Conservation (phyloP, 192 early-diverging fungal species). For the Gonapodya sp. region DNA sequence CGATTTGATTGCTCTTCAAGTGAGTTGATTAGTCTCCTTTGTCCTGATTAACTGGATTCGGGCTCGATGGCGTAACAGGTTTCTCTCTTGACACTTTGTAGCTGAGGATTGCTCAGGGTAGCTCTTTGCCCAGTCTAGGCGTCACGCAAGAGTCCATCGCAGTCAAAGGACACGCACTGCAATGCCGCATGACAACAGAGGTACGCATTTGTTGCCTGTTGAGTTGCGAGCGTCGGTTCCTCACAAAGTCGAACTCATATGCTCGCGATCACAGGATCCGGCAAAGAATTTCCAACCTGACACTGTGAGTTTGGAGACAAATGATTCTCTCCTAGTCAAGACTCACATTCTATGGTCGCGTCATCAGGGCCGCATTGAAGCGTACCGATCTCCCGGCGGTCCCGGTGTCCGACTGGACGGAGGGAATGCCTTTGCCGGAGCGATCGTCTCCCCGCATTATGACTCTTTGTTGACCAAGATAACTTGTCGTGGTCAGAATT, state of each 20-base stretch:
- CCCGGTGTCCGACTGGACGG: slow-evolving; percentile 80
- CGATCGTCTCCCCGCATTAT: slow-evolving; percentile 89
- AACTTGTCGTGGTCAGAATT: slow-evolving; percentile 77
- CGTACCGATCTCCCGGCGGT: slow-evolving; percentile 84
- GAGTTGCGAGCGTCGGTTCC: too few relatives aligned
- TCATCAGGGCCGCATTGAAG: slow-evolving; percentile 70
- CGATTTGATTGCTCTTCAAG: slow-evolving; percentile 86
- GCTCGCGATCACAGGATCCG: background rate
- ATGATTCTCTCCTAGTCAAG: background rate
- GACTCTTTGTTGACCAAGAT: slow-evolving; percentile 91
- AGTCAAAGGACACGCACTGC: slow-evolving; percentile 80
- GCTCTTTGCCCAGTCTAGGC: slow-evolving; percentile 63
- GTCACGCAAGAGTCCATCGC: slow-evolving; percentile 71
- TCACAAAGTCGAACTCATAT: slow-evolving; percentile 29
- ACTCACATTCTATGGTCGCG: background rate
- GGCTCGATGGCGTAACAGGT: too few relatives aligned
- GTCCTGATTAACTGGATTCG: background rate
- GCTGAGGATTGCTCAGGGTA: slow-evolving; percentile 75
- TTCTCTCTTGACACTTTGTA: too few relatives aligned
- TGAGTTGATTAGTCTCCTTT: slow-evolving; percentile 23
- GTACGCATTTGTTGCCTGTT: too few relatives aligned
- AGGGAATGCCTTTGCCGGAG: slow-evolving; percentile 80
- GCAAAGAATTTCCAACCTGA: slow-evolving; percentile 80
- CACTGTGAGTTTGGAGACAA: slow-evolving; percentile 34
- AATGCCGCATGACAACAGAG: slow-evolving; percentile 95